phyloP scores from a whole-genome alignment of 2,329 filamentous ascomycete genomes.

The Cercospora sp. region DNA sequence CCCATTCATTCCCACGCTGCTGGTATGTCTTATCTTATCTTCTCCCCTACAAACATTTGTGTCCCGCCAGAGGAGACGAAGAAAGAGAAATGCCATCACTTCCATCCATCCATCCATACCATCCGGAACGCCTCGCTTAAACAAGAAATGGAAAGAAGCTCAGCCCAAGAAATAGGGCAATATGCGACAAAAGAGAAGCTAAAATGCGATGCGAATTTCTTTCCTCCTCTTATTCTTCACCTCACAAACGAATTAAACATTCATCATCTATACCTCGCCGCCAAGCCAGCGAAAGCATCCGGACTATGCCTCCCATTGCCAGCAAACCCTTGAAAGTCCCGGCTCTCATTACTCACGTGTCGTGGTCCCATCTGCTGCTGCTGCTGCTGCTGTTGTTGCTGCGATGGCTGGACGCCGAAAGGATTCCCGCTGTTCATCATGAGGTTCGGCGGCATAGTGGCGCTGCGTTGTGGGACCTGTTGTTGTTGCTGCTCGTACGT shows the following conservation, averaged over 20 bases:
- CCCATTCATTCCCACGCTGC: neutral
- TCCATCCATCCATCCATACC: neutral
- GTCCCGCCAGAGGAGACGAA: neutral
- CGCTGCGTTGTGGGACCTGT: conserved; percentile 37
- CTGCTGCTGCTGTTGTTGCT: conserved; percentile 30
- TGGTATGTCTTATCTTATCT: neutral
- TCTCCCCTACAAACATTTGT: neutral
- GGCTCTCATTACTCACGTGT: conserved; percentile 68
- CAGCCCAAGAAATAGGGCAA: neutral
- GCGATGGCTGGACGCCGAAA: conserved; percentile 21
- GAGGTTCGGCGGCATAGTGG: conserved; percentile 40
- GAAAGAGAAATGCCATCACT: neutral
- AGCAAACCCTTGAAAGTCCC: conserved; percentile 61
- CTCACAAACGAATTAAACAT: neutral
- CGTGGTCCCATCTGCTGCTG: conserved; percentile 35
- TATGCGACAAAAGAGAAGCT: neutral
- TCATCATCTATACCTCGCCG: conserved; percentile 51
- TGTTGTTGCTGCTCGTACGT: conserved; percentile 18
- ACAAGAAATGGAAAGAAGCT: neutral
- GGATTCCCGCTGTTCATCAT: conserved; percentile 30
- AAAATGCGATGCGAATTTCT: neutral
- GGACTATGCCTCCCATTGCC: conserved; percentile 71
- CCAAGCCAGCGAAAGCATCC: conserved; percentile 76
- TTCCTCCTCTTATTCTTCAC: neutral
- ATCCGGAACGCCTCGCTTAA: conserved; percentile 9